These are phyloP conservation scores for Exobasidium cylindrosporum DNA, from an alignment of 1,284 basidiomycete genomes.

Conservation along the genomic window DNA sequence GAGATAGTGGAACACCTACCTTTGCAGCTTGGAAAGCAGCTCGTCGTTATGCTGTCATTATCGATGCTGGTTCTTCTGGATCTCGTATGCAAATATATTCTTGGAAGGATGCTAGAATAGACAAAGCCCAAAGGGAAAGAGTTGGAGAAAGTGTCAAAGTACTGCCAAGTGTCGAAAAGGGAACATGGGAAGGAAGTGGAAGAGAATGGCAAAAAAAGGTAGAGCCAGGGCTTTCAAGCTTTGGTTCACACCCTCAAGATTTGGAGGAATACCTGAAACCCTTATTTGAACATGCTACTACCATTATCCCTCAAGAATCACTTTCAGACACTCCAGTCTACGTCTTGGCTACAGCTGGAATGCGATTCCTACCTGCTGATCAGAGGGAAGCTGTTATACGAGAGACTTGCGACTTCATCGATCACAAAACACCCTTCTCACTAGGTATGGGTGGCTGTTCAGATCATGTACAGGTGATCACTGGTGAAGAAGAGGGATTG, in stretches of 20 bases:
- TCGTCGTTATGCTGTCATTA: conserved; percentile 77
- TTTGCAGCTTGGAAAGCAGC: conserved; percentile 22
- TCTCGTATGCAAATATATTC: conserved; percentile 95
- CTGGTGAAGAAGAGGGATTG: conserved; percentile 94
- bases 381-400: conserved; percentile 72
- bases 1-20: not conserved
- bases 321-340: conserved; percentile 83
- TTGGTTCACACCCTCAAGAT: conserved; percentile 68
- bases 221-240: conserved; percentile 88
- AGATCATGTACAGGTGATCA: conserved; percentile 86
- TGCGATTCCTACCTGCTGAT: conserved; percentile 75
- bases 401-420: conserved; percentile 75
- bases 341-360: conserved; percentile 92
- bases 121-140: conserved; percentile 53
- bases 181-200: conserved; percentile 68
- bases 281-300: conserved; percentile 75
- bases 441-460: conserved; percentile 64
- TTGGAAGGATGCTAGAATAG: conserved; percentile 77
- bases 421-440: conserved; percentile 75
- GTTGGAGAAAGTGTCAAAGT: conserved; percentile 46
- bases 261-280: conserved; percentile 76
- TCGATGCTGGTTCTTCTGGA: conserved; percentile 96
- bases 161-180: conserved; percentile 86
- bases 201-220: conserved; percentile 80
- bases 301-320: conserved; percentile 78